These are phyloP conservation scores for Auxenochlorella protothecoides DNA, from an alignment of 139 green algal genomes.

Conservation along the genomic window DNA sequence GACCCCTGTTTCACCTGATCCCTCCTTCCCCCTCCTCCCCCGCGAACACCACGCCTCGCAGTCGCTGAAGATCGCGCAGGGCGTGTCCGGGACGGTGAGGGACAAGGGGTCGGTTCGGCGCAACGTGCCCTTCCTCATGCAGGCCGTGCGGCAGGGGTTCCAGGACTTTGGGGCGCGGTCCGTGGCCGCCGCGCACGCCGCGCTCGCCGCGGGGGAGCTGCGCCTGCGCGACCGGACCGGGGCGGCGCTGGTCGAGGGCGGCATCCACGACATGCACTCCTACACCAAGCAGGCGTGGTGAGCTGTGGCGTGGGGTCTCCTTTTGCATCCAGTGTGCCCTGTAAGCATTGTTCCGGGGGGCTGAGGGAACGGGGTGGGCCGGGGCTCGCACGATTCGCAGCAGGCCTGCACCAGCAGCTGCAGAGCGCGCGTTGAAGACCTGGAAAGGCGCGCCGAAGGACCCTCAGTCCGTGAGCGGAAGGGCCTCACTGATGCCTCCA, in stretches of 20 bases:
- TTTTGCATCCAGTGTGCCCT: neutral
- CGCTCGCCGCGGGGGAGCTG: slow-evolving; percentile 54
- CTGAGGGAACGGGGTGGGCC: too few species aligned
- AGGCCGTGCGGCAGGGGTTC: slow-evolving; percentile 88
- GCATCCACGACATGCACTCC: slow-evolving; percentile 87
- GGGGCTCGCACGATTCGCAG: too few species aligned
- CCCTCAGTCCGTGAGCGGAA: too few species aligned
- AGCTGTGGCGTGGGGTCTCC: slow-evolving; percentile 1
- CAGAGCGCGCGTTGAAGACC: too few species aligned
- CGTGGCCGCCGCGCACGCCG: slow-evolving; percentile 34
- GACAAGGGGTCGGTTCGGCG: slow-evolving; percentile 82
- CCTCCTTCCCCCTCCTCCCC: neutral
- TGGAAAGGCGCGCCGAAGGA: too few species aligned
- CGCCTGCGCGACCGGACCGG: slow-evolving; percentile 70
- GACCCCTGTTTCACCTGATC: too few species aligned
- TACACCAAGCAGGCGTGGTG: slow-evolving; percentile 86
- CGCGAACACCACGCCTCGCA: slow-evolving; percentile 16
- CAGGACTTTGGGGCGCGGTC: slow-evolving; percentile 75
- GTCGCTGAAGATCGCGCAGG: slow-evolving; percentile 93
- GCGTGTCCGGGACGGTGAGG: slow-evolving; percentile 84
- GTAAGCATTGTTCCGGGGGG: too few species aligned
- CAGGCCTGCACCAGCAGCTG: too few species aligned
- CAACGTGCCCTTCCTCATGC: slow-evolving; percentile 71
- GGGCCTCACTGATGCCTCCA: too few species aligned
- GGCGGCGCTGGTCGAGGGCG: slow-evolving; percentile 75